These are phyloP conservation scores for Clavulina sp. DNA, from an alignment of 768 basidiomycete genomes.

Conservation along the genomic window DNA sequence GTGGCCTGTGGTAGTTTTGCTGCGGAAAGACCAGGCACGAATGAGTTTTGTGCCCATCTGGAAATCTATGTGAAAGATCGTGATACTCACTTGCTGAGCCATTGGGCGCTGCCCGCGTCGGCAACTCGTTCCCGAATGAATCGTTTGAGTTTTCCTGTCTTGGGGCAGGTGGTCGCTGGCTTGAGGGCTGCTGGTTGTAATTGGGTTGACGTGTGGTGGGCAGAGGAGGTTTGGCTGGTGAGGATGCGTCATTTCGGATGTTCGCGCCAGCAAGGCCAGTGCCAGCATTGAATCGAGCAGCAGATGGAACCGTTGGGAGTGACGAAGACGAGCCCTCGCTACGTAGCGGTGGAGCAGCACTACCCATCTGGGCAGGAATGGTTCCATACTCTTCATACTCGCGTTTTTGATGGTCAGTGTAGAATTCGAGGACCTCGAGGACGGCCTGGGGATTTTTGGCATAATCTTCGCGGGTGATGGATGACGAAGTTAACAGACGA, in stretches of 20 bases:
- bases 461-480: conserved; percentile 95
- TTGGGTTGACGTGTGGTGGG: conserved; percentile 4
- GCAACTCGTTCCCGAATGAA: no score
- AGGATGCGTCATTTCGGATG: conserved; percentile 12
- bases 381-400: conserved; percentile 51
- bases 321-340: no score
- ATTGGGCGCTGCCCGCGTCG: no score
- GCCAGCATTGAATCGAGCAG: conserved; percentile 76
- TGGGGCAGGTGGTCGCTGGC: conserved; percentile 3
- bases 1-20: conserved; percentile 30
- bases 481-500: conserved; percentile 88
- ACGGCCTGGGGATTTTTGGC: conserved; percentile 95
- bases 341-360: not conserved
- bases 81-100: no score
- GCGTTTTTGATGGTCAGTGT: conserved; percentile 94
- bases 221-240: conserved; percentile 11
- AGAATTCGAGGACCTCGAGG: conserved; percentile 93
- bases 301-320: conserved; percentile 18
- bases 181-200: not conserved
- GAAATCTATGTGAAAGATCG: no score
- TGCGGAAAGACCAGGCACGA: not conserved
- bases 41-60: no score
- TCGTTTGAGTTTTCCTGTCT: not conserved
- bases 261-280: conserved; percentile 69
- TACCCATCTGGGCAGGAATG: conserved; percentile 15